Conservation (phyloP, 1,139 yeast species). For the Kluyveromyces marxianus region DNA sequence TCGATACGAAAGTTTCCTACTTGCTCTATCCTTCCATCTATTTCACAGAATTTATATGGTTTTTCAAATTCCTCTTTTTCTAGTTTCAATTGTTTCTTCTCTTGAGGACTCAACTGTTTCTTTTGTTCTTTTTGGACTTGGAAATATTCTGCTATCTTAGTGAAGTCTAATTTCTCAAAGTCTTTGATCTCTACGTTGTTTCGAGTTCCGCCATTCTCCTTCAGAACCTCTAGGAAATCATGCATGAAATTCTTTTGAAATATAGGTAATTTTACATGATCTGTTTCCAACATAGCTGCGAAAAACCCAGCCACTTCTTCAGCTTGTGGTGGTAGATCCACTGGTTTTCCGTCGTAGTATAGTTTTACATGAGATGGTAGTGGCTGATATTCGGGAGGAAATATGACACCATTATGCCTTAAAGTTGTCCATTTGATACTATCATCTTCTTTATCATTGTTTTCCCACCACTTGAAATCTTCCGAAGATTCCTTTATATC, state of each 20-base stretch:
- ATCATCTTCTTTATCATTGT: slow-evolving; percentile 58
- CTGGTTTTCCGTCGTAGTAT: slow-evolving; percentile 68
- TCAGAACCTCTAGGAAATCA: slow-evolving; percentile 64
- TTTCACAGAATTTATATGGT: slow-evolving; percentile 67
- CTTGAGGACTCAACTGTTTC: slow-evolving; percentile 57
- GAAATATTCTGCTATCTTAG: slow-evolving; percentile 64
- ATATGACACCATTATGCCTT: slow-evolving; percentile 83
- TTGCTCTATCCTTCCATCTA: slow-evolving; percentile 85
- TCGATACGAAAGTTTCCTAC: slow-evolving; percentile 92
- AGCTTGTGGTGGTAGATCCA: slow-evolving; percentile 66
- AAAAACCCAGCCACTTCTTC: slow-evolving; percentile 96
- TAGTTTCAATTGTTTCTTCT: slow-evolving; percentile 62
- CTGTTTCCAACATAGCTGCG: slow-evolving; percentile 83
- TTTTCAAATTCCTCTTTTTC: slow-evolving; percentile 75
- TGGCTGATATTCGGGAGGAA: slow-evolving; percentile 89
- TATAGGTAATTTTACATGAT: slow-evolving; percentile 79
- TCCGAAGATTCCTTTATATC: slow-evolving; percentile 51
- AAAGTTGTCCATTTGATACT: slow-evolving; percentile 79
- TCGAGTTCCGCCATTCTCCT: slow-evolving; percentile 58
- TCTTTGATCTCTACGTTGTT: slow-evolving; percentile 42
- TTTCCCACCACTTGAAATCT: slow-evolving; percentile 85
- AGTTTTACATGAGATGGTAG: slow-evolving; percentile 74
- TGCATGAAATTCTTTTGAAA: slow-evolving; percentile 81
- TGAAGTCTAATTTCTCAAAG: slow-evolving; percentile 71
- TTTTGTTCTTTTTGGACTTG: slow-evolving; percentile 67